Base-by-base conservation (phyloP, 2,329 filamentous ascomycete species). In the Helicocarpus griseus region DNA sequence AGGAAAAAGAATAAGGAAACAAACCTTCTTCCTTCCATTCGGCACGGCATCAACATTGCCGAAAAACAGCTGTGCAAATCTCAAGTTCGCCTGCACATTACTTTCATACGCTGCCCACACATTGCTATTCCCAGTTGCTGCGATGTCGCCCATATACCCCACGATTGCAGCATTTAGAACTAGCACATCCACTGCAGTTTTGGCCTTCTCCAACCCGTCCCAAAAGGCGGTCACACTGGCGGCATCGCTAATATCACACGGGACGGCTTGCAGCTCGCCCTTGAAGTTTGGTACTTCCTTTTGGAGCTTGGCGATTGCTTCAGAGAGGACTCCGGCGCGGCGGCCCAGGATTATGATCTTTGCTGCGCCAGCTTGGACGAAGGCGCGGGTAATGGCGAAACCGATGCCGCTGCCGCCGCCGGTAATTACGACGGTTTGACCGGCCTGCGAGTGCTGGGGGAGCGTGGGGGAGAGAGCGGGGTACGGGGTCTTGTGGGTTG, bases 381-480 rank as follows among this genome's bases (percentile, higher is more conserved):
- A 48, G 19, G 31, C 31, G n/a, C 17, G 35, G 45, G 45, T 9
- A 21, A 48, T 48, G 5, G 45, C 45, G 9, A 35, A 19, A 2
- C 45, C 45, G 31, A 48, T 48, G 11, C 45, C 31, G 7, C 29
- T 19, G 45, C 45, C 45, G 5, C 45, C 45, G 7, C 45, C 45
- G 24, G 45, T 48, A 17, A 48, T 24, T 11, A 38, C 31, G 19
- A 48, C 45, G 3, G 28, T 35, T 24, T 48, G 28, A 8, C 31
- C 45, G 14, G 45, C 28, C 36, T 33, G 29, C 8, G 45, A 48
- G n/a, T 22, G 45, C 4, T 38, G n/a, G 14, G 45, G 31, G 8
- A 6, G n/a, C 4, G 21, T 36, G 17, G 45, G 29, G 13, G 45
- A 48, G 17, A 48, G 19, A 9, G 21, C 28, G 11, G 7, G 7